Evolutionary conservation across 2,329 filamentous ascomycete genomes (phyloP).

Genomic region (Penicillium decumbens): DNA sequence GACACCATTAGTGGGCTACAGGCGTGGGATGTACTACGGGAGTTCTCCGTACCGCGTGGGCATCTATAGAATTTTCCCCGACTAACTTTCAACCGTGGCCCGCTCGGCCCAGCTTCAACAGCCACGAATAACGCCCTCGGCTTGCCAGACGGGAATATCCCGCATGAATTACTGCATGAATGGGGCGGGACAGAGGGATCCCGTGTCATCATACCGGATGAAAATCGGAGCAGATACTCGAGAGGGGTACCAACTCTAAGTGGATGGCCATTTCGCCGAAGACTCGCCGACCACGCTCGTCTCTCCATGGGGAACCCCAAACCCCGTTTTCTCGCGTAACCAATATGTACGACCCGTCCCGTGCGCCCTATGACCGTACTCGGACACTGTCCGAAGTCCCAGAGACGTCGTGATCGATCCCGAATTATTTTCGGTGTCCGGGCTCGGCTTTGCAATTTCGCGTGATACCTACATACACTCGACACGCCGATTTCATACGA

Average conservation of each 20-base stretch:
- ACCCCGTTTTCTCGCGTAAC: neutral
- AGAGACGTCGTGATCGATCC: neutral
- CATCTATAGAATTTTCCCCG: neutral
- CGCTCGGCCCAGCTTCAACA: constrained; percentile 3
- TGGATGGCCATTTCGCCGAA: constrained; percentile 17
- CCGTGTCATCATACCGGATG: neutral
- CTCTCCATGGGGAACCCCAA: constrained; percentile 19
- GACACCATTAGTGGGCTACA: neutral
- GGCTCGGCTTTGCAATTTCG: constrained; percentile 9
- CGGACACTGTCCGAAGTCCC: constrained; percentile 12
- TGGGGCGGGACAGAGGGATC: neutral
- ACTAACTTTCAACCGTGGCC: neutral
- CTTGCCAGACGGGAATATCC: neutral
- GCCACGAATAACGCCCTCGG: constrained; percentile 15
- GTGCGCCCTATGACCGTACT: neutral
- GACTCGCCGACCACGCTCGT: constrained; percentile 12
- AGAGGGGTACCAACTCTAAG: neutral
- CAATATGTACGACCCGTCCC: neutral
- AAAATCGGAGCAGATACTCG: constrained; percentile 2
- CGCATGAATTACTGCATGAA: no score
- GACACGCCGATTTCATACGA: constrained; percentile 5
- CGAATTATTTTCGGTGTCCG: constrained; percentile 1
- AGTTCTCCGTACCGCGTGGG: neutral
- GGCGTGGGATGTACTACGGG: neutral
- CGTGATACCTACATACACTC: neutral